Base-by-base conservation (phyloP, 345 rosid genomes). In the Balakata baccata region DNA sequence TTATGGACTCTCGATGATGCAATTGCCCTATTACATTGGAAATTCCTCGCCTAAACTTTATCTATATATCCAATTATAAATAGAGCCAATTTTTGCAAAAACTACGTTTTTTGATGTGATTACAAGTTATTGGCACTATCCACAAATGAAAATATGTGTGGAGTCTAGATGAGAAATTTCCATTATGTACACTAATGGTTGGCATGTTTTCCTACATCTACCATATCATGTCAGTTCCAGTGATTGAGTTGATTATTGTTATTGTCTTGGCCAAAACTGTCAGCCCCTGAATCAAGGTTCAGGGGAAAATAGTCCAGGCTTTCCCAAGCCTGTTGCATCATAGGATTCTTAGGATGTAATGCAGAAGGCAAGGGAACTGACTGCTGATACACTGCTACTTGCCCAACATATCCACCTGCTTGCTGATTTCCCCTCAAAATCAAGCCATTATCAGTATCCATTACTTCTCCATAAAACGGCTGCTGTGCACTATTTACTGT, bases 301-400 rank as follows among this genome's bases (percentile, higher is more conserved):
- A 29, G 34, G 34, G 2, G 5, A 34, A 0, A 5, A 25, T 22
- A 59, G 39, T 43, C 11, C 39, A 64, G 16, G 39, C 20, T 2
- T 17, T 47, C 68, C 72, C 77, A 47, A 46, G 64, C 34, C 3
- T 53, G 68, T 61, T 70, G 47, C 13, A 41, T 50, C 29, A 46
- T 22, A 25, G 54, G 70, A 52, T 59, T 60, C 16, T 45, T 46
- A 13, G 50, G 11, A 47, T 20, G 67, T 29, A 29, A 29, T 29
- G 34, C 34, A 29, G 34, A 29, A 29, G 34, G 34, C 74, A 17
- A 47, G 1, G 56, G 11, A 64, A 47, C 4, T 2, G 64, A 47
- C 16, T 64, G 64, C n/a, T 51, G 59, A 53, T 65, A 46, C 11
- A 41, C 7, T 54, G 18, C 39, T 8, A 20, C 62, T 58, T 60